phyloP scores from a whole-genome alignment of 345 rosid genomes.

The Gossypium bickii region DNA sequence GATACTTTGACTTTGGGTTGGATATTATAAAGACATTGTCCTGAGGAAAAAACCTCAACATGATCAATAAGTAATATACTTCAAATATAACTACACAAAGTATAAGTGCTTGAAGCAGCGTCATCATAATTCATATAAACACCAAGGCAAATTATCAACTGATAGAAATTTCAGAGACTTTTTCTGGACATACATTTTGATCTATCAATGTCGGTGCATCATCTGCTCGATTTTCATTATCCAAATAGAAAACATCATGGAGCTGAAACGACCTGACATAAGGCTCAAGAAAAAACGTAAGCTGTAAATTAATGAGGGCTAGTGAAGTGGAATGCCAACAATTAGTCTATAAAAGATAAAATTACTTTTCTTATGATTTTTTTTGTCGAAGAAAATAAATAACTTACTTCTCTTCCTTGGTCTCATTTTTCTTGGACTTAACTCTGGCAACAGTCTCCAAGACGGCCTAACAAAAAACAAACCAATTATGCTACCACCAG shows the following conservation, averaged over 20 bases:
- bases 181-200: slow-evolving; percentile 52
- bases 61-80: slow-evolving; percentile 11
- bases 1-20: slow-evolving; percentile 93
- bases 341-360: background rate
- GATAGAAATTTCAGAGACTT: background rate
- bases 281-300: slow-evolving; percentile 26
- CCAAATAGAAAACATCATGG: slow-evolving; percentile 79
- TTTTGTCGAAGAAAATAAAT: slow-evolving; percentile 4
- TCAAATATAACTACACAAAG: slow-evolving; percentile 1
- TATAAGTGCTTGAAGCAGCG: slow-evolving; percentile 2
- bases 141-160: slow-evolving; percentile 10
- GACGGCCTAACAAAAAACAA: slow-evolving; percentile 60
- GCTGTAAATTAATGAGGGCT: slow-evolving; percentile 19
- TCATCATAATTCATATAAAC: background rate
- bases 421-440: slow-evolving; percentile 61
- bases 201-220: slow-evolving; percentile 89
- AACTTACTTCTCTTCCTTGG: slow-evolving; percentile 76
- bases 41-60: slow-evolving; percentile 39
- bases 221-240: slow-evolving; percentile 74
- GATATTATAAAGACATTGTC: slow-evolving; percentile 96
- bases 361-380: background rate
- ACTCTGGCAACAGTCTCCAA: slow-evolving; percentile 76
- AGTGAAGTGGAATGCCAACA: background rate
- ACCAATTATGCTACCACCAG: background rate
- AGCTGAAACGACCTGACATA: slow-evolving; percentile 66